Evolutionary conservation across 2,329 filamentous ascomycete species (phyloP).

Genomic region (Monilinia fructigena): DNA sequence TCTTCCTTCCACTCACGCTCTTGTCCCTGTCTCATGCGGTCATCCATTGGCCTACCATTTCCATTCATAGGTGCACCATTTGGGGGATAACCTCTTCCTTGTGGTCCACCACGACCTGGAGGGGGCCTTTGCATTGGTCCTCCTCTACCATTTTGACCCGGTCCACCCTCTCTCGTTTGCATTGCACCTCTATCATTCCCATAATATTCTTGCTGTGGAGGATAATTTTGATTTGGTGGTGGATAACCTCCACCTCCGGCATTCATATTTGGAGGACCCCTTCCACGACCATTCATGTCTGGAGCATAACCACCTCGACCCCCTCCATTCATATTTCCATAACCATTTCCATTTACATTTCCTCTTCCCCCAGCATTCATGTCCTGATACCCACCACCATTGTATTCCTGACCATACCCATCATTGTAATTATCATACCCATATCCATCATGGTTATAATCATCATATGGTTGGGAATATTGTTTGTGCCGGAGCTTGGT

Average conservation of each 20-base stretch:
- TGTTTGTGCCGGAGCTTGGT: slow-evolving; percentile 44
- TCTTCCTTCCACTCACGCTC: slow-evolving; percentile 26
- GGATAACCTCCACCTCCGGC: slow-evolving; percentile 31
- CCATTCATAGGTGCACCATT: slow-evolving; percentile 17
- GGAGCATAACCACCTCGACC: slow-evolving; percentile 31
- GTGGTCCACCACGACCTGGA: slow-evolving; percentile 31
- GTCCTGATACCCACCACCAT: slow-evolving; percentile 35
- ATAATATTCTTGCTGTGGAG: slow-evolving; percentile 37
- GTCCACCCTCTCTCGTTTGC: slow-evolving; percentile 30
- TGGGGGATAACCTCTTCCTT: slow-evolving; percentile 34
- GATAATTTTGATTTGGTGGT: slow-evolving; percentile 36
- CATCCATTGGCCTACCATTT: slow-evolving; percentile 31
- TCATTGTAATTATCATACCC: slow-evolving; percentile 36
- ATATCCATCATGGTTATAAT: slow-evolving; percentile 37
- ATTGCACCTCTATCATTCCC: slow-evolving; percentile 33
- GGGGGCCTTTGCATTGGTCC: slow-evolving; percentile 36
- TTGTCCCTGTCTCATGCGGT: slow-evolving; percentile 22
- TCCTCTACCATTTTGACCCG: slow-evolving; percentile 30
- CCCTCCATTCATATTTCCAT: slow-evolving; percentile 28
- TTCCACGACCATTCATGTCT: slow-evolving; percentile 35
- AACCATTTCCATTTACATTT: slow-evolving; percentile 26
- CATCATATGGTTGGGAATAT: slow-evolving; percentile 54
- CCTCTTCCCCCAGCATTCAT: slow-evolving; percentile 35
- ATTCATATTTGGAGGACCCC: slow-evolving; percentile 24
- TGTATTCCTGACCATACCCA: slow-evolving; percentile 34